Base-by-base conservation (phyloP, 257 asterid species). In the Cordia subcordata region DNA sequence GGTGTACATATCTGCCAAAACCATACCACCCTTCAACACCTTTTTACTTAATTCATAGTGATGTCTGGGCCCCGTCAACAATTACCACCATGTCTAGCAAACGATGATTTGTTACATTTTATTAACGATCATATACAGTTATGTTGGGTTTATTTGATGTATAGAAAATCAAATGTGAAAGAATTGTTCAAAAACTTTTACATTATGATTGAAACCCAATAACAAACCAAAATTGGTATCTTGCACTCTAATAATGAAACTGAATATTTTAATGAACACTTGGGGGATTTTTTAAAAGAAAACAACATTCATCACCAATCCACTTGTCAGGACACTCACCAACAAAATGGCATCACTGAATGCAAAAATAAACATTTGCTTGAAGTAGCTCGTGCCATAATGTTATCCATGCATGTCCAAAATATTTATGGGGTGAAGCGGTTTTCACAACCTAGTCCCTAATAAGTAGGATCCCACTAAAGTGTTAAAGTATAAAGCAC, bases 61-160 rank as follows among this genome's bases (percentile, higher is more conserved):
- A 62, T 62, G 52, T 35, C 5, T 62, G 67, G 53, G 67, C 22
- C 4, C 67, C 38, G 19, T 62, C 53, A 33, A 44, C 21, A 20
- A 18, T 55, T 39, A 40, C 47, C 12, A 40, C 13, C 5, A 2
- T 53, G 11, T 37, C 16, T 19, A 33, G 49, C 13, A 23, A 40
- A 53, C 42, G 55, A 35, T 54, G 62, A 19, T 64, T 53, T 55
- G 55, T 44, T 10, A 64, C 46, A 22, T 64, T 42, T 27, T 20
- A 55, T 23, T 5, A 37, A 64, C 45, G 49, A 55, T 19, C 69
- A 45, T 35, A 44, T 55, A 27, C 53, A 17, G 12, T 11, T 60
- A 45, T 21, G 55, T 21, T 46, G 35, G 35, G 35, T 27, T 27
- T 27, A 27, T 27, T 27, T 42, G 47, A 10, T 13, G 47, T 3